phyloP scores from a whole-genome alignment of 2,329 filamentous ascomycete species.

The Colletotrichum paranaense region DNA sequence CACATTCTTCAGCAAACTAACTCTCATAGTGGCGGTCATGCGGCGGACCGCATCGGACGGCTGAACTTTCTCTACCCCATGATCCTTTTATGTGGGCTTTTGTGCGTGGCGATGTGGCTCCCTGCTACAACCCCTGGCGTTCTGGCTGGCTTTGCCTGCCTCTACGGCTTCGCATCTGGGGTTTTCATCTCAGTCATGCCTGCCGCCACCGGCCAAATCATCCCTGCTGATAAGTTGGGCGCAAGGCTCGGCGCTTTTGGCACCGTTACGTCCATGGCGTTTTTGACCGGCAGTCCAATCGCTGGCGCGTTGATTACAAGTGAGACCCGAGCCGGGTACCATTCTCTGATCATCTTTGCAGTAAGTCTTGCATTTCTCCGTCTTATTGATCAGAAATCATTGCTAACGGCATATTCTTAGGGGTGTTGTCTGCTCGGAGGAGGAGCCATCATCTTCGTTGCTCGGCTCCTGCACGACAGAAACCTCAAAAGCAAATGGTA shows the following conservation, averaged over 20 bases:
- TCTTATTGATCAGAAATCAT: not conserved
- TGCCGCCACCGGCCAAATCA: not conserved
- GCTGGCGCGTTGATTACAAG: not conserved
- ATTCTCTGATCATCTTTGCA: not conserved
- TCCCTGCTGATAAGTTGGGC: not conserved
- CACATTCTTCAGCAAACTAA: not conserved
- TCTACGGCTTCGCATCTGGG: conserved; percentile 22
- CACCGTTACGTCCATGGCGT: not conserved
- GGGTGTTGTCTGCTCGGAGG: not conserved
- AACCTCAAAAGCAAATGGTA: not conserved
- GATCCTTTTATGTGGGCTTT: conserved; percentile 23
- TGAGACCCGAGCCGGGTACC: not conserved
- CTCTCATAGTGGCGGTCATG: conserved; percentile 7
- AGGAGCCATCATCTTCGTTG: not conserved
- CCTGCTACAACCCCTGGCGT: conserved; percentile 11
- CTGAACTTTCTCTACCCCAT: conserved; percentile 34
- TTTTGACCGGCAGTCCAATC: not conserved
- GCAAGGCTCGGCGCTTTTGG: not conserved
- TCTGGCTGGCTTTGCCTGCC: conserved; percentile 22
- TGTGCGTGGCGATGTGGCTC: conserved; percentile 27
- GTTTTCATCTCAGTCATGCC: not conserved
- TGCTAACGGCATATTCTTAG: not conserved
- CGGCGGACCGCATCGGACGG: conserved; percentile 28
- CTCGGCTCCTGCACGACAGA: not conserved
- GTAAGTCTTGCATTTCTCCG: not conserved